Conservation (phyloP, 2,329 filamentous ascomycete species). For the Scortechinia acanthostroma region DNA sequence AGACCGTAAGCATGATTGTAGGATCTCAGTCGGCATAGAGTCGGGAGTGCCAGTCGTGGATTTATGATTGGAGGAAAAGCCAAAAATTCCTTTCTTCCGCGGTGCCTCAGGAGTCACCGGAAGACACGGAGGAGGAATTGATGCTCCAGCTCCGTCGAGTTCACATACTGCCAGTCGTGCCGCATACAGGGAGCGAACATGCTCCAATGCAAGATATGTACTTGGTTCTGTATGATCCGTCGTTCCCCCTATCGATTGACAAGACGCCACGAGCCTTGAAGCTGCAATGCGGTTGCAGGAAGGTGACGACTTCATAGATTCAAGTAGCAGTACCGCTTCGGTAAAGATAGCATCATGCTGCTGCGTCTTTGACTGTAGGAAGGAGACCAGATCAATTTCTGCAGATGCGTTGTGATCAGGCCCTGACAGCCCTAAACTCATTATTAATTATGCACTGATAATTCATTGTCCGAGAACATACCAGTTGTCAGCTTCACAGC, state of each 20-base stretch:
- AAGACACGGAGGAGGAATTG: conserved; percentile 36
- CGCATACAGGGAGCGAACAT: conserved; percentile 43
- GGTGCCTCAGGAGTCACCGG: conserved; percentile 28
- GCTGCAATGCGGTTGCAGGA: neutral
- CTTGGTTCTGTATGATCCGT: conserved; percentile 8
- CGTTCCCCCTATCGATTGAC: neutral
- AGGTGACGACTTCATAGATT: neutral
- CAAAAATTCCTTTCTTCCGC: conserved; percentile 11
- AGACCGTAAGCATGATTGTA: conserved; percentile 37
- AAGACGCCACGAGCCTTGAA: neutral
- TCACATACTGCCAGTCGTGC: conserved; percentile 54
- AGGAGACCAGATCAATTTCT: neutral
- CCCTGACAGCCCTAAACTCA: neutral
- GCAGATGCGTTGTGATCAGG: neutral
- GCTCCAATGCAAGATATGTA: conserved; percentile 22
- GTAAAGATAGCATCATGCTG: neutral
- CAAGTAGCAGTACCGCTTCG: neutral
- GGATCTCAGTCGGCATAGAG: conserved; percentile 5
- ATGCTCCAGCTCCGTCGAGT: conserved; percentile 35
- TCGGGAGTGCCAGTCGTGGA: neutral
- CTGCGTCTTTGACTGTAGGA: neutral
- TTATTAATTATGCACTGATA: too few species aligned
- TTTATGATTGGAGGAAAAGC: neutral
- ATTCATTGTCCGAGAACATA: too few species aligned
- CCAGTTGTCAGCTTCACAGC: too few species aligned